Base-by-base conservation (phyloP, 1,139 yeast genomes). In the Arxiozyma slooffiae region DNA sequence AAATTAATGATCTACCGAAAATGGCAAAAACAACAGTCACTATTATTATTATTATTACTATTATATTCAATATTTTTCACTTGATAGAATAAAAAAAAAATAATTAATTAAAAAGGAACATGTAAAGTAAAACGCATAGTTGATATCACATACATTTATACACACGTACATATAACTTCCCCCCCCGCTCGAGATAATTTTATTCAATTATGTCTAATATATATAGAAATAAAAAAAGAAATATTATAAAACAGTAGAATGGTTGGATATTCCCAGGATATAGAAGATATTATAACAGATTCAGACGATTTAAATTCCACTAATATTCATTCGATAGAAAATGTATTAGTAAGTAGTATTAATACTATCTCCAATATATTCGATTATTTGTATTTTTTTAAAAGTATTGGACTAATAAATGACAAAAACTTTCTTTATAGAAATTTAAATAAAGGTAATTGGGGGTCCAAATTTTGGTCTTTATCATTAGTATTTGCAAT, bases 391-490 rank as follows among this genome's bases (percentile, higher is more conserved):
- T 60, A 58, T 46, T 51, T 63, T 18, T 52, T 63, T 38, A 56
- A 54, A 48, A 60, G 60, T 47, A 39, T 63, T 24, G 66, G 66
- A 4, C 47, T 63, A 7, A 60, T 63, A 4, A 53, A 56, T 24
- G 63, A 60, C 24, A 22, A 48, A 4, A 63, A 60, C 47, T 44
- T 54, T 34, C 37, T 63, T 1, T 62, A 60, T 48, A 51, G 51
- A 38, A 56, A 53, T 22, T 45, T 63, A 9, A 59, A 60, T 46
- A 58, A 57, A 38, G 58, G 63, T 14, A 56, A 58, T 22, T 43
- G 59, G 46, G 64, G 64, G 17, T 59, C 64, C 3, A 62, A 59
- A 43, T 38, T 62, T 14, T 62, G 67, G 66, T 53, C 63, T 16
- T 48, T 59, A 2, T 57, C 65, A 2, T 49, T 60, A 20, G 5